Conservation (phyloP, 2,329 filamentous ascomycete species). For the Orbilia quercus region DNA sequence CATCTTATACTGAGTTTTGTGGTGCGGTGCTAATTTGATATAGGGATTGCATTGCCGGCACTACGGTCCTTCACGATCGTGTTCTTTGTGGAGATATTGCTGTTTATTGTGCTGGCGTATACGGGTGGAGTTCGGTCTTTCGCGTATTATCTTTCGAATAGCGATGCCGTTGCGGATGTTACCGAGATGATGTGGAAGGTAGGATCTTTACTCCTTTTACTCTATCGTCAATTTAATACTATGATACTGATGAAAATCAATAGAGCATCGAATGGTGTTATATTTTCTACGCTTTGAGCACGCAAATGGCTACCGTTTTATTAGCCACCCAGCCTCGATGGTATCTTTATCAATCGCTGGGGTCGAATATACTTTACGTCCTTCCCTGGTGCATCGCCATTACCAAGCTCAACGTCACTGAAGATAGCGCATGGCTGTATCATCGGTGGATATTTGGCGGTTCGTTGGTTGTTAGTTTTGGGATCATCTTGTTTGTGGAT, state of each 20-base stretch:
- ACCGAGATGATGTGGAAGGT: constrained; percentile 74
- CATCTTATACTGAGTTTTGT: not conserved
- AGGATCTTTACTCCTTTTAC: constrained; percentile 11
- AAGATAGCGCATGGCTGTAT: constrained; percentile 73
- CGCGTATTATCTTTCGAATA: constrained; percentile 72
- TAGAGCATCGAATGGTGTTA: constrained; percentile 74
- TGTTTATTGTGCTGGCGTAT: constrained; percentile 73
- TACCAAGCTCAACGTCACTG: constrained; percentile 66
- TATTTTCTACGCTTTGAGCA: constrained; percentile 74
- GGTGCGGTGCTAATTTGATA: constrained; percentile 31
- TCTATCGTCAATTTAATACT: not conserved
- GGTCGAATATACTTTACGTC: constrained; percentile 75
- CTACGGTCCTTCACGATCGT: constrained; percentile 68
- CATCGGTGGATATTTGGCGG: constrained; percentile 76
- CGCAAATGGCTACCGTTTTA: constrained; percentile 73
- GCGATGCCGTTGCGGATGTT: constrained; percentile 70
- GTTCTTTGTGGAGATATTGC: constrained; percentile 70
- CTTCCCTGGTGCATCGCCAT: constrained; percentile 77
- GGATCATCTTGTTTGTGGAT: constrained; percentile 68
- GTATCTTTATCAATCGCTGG: constrained; percentile 76
- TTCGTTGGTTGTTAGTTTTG: constrained; percentile 75
- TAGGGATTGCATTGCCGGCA: constrained; percentile 68
- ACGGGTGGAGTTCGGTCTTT: constrained; percentile 70
- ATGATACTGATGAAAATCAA: not conserved
- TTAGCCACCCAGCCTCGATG: constrained; percentile 73